Percentiles rank a stretch among this genome's conserved stretches.
phyloP scores from a whole-genome alignment of 2,329 filamentous ascomycete genomes.

The Ascochyta fabae region DNA sequence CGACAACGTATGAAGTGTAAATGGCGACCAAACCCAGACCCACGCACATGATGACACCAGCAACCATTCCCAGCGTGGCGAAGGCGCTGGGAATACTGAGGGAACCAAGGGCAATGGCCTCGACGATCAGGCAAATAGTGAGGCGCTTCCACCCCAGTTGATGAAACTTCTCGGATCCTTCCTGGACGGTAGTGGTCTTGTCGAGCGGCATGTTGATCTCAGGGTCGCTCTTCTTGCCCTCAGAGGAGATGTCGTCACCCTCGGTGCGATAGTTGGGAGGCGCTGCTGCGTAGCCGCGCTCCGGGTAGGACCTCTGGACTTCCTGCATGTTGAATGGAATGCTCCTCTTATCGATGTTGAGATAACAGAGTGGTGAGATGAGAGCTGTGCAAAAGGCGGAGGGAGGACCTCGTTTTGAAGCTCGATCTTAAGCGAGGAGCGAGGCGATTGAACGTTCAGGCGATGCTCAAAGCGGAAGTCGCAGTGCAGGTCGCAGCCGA shows the following conservation, averaged over 20 bases:
- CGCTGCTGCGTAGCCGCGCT: constrained; percentile 17
- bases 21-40: constrained; percentile 64
- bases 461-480: constrained; percentile 24
- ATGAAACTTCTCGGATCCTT: constrained; percentile 50
- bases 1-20: constrained; percentile 68
- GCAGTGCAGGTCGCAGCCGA: constrained; percentile 30
- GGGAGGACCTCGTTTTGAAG: constrained; percentile 22
- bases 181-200: constrained; percentile 41
- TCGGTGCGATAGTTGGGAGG: constrained; percentile 29
- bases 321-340: constrained; percentile 29
- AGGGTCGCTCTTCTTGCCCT: constrained; percentile 44
- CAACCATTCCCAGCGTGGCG: constrained; percentile 55
- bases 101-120: constrained; percentile 58
- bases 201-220: constrained; percentile 41
- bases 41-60: constrained; percentile 53
- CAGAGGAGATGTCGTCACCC: constrained; percentile 31
- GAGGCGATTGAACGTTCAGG: constrained; percentile 10
- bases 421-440: constrained; percentile 17
- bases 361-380: background rate
- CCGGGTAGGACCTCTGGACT: constrained; percentile 19
- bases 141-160: constrained; percentile 59
- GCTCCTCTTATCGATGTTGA: background rate
- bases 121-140: constrained; percentile 58
- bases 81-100: constrained; percentile 56
- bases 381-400: constrained; percentile 10